These are phyloP conservation scores for Euclidium syriacum DNA, from an alignment of 345 rosid species.

Conservation along the genomic window DNA sequence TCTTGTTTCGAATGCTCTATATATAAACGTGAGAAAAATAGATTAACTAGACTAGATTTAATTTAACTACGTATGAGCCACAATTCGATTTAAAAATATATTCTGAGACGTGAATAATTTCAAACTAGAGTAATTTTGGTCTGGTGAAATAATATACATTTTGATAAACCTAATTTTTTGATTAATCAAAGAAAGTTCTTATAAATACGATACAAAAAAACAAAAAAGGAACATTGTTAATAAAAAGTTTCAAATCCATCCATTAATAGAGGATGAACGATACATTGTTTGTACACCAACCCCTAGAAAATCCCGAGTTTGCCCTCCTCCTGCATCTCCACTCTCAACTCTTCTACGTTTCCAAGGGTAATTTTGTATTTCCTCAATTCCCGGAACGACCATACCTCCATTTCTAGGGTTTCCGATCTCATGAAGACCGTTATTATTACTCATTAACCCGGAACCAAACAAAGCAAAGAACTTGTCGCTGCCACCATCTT, in stretches of 20 bases:
- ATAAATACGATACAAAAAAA: background rate
- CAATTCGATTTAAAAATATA: background rate
- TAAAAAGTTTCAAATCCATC: conserved; percentile 50
- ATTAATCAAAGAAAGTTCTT: background rate
- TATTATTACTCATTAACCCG: conserved; percentile 3
- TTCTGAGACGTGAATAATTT: background rate
- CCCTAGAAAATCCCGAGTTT: conserved; percentile 91
- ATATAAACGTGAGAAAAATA: background rate
- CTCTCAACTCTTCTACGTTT: conserved; percentile 29
- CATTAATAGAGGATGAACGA: conserved; percentile 41
- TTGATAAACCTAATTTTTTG: background rate
- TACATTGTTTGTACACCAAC: conserved; percentile 63
- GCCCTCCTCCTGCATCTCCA: conserved; percentile 42
- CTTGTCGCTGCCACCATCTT: conserved; percentile 42
- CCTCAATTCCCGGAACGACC: conserved; percentile 32
- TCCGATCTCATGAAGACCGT: conserved; percentile 25
- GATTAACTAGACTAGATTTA: too few species aligned
- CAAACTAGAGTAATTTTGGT: too few species aligned
- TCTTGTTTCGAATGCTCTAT: background rate
- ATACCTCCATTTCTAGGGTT: conserved; percentile 33
- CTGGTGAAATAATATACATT: background rate
- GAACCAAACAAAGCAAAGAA: conserved; percentile 42
- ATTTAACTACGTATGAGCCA: too few species aligned
- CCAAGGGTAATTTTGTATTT: conserved; percentile 34
- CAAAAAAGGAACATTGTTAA: background rate